Base-by-base conservation (phyloP, 1,284 basidiomycete genomes). In the Sanguinoderma infundibulare region DNA sequence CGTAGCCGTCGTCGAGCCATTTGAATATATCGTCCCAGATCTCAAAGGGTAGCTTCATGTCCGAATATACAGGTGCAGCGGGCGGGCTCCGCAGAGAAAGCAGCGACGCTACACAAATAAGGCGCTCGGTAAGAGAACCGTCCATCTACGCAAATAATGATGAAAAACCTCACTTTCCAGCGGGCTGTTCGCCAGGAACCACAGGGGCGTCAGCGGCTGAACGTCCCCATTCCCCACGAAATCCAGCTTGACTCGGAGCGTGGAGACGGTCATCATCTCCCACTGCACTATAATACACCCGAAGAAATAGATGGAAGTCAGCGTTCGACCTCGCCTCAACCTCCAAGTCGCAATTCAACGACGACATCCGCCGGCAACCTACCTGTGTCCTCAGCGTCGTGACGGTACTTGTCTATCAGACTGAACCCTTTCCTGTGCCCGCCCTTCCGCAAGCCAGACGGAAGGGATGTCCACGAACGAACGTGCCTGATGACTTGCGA, bases 41-140 rank as follows among this genome's bases (percentile, higher is more conserved):
- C 49, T 61, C 59, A 35, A 56, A 61, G 4, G 59, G 59, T 14
- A 61, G 54, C 47, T 34, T 55, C 49, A 55, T 26, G 20, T 61
- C 54, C 4, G 59, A 34, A 36, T 30, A 47, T 7, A 30, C 34
- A 0, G 49, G 46, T 5, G 59, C n/a, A 6, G 32, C 3, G 10
- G 58, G 46, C 7, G 46, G 35, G 6, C 24, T 20, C 24, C 20
- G 14, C 14, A 26, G 42, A 26, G 34, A 53, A 4, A 28, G 2
- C 15, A 34, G 24, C 9, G 36, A n/a, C 35, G 20, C 32, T 44
- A 6, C 7, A 35, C 42, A 15, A 17, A 9, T 7, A 12, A 30
- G n/a, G 17, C 3, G 9, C 39, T 46, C 4, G 24, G 30, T 20
- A 34, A 46, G 10, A 7, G n/a, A n/a, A n/a, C n/a, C n/a, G n/a